Base-by-base conservation (phyloP, 345 rosid genomes). In the Moricandia moricandioides region DNA sequence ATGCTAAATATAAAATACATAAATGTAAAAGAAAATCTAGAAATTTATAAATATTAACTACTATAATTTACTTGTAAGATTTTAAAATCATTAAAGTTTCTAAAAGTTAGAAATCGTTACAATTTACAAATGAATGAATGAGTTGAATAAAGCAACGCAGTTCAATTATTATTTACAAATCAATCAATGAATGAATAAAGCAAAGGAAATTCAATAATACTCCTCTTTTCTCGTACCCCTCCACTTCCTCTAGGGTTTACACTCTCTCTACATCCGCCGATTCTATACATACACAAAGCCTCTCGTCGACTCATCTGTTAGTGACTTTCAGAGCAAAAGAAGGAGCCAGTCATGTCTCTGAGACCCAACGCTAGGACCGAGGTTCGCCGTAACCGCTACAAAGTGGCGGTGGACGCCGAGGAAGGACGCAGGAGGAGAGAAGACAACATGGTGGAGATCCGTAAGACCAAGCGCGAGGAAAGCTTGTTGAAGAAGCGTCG, bases 371-470 rank as follows among this genome's bases (percentile, higher is more conserved):
- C 88, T 35, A 89, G 85, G 83, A 85, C 89, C 4, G 97, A 89
- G 83, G 87, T 83, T 33, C 87, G 97, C 16, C 83, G 91, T 66
- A 88, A 85, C 80, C 82, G 83, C 43, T 91, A 91, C 87, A 91
- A 91, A 83, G 91, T 88, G 52, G 88, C 97, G 26, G 91, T 88
- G 7, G 91, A 88, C 74, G 91, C 91, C 0, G 92, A 89, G 8
- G 96, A 91, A 74, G 97, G 95, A 2, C 82, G 96, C 26, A 83
- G 96, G 79, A 82, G 96, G 75, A 78, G 97, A 45, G 97, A 91
- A 79, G 97, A 91, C 60, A 86, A 88, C 78, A 83, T 91, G 93
- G 96, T 91, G 51, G 97, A 91, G 90, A 91, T 91, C 90, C 85
- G 96, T 10, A 91, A 91, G 85, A 91, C 43, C 69, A 86, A 87